Percentiles rank a stretch among this genome's conserved stretches.
phyloP scores from a whole-genome alignment of 2,329 filamentous ascomycete genomes.

The Aspergillus oerlinghausenensis region DNA sequence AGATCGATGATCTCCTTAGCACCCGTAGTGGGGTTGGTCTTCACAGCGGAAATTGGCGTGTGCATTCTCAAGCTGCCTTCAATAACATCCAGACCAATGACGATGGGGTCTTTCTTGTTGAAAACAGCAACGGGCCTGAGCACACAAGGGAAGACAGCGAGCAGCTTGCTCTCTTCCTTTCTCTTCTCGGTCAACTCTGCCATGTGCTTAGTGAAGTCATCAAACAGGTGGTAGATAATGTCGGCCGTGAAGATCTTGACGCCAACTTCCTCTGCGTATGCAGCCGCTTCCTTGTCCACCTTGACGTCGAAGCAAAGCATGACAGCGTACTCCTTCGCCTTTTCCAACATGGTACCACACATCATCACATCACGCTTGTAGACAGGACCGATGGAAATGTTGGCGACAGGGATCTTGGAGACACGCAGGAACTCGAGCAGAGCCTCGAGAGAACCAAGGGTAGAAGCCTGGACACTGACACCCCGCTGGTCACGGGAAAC shows the following conservation, averaged over 20 bases:
- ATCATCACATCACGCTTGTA: slow-evolving; percentile 98
- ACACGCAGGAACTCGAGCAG: slow-evolving; percentile 92
- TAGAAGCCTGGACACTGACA: slow-evolving; percentile 96
- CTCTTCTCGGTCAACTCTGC: slow-evolving; percentile 78
- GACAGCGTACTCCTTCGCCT: slow-evolving; percentile 89
- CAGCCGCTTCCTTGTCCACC: slow-evolving; percentile 91
- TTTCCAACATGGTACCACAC: slow-evolving; percentile 92
- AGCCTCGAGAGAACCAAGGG: slow-evolving; percentile 92
- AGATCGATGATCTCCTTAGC: slow-evolving; percentile 78
- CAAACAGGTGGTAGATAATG: slow-evolving; percentile 98
- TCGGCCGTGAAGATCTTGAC: slow-evolving; percentile 98
- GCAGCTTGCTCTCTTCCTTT: slow-evolving; percentile 92
- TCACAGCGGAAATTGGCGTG: slow-evolving; percentile 85
- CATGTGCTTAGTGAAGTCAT: slow-evolving; percentile 95
- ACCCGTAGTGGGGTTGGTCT: slow-evolving; percentile 71
- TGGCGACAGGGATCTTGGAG: slow-evolving; percentile 95
- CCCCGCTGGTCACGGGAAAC: slow-evolving; percentile 89
- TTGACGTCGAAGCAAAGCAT: slow-evolving; percentile 99
- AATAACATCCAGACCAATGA: slow-evolving; percentile 91
- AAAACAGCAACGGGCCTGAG: slow-evolving; percentile 87
- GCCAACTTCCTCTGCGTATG: slow-evolving; percentile 86
- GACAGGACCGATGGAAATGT: slow-evolving; percentile 94
- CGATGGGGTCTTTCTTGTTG: slow-evolving; percentile 96
- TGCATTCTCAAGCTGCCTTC: slow-evolving; percentile 82
- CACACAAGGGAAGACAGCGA: slow-evolving; percentile 95